These are phyloP conservation scores for Pseudopithomyces chartarum DNA, from an alignment of 2,329 filamentous ascomycete genomes.

Conservation along the genomic window DNA sequence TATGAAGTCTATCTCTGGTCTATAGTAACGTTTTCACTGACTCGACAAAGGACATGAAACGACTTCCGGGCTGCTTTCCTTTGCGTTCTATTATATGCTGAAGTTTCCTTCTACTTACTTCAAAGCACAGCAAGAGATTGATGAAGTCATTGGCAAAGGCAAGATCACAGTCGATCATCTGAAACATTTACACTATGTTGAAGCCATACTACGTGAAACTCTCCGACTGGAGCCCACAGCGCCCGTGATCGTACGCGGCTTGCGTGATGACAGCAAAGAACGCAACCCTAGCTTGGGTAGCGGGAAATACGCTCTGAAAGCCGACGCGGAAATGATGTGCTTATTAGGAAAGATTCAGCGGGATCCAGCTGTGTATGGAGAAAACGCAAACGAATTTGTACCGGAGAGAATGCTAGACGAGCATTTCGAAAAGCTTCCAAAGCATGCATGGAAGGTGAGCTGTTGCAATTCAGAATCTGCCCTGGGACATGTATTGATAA, in stretches of 20 bases:
- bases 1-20: background rate
- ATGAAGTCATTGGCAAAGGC: background rate
- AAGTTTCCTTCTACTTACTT: slow-evolving; percentile 48
- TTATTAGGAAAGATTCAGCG: slow-evolving; percentile 15
- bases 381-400: slow-evolving; percentile 21
- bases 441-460: slow-evolving; percentile 12
- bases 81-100: slow-evolving; percentile 54
- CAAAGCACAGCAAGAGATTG: background rate
- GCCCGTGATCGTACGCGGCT: background rate
- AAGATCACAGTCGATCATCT: background rate
- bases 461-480: no score
- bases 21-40: background rate
- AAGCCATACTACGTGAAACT: background rate
- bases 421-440: slow-evolving; percentile 19
- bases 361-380: slow-evolving; percentile 22
- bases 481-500: background rate
- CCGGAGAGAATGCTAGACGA: slow-evolving; percentile 27
- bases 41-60: slow-evolving; percentile 20
- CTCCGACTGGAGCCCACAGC: background rate
- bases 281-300: background rate
- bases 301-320: slow-evolving; percentile 39
- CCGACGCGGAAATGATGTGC: slow-evolving; percentile 17
- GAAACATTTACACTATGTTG: background rate
- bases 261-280: background rate
- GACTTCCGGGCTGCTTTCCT: slow-evolving; percentile 33